These are phyloP conservation scores for Talaromyces trachyspermus DNA, from an alignment of 495 filamentous ascomycete species.

Conservation along the genomic window DNA sequence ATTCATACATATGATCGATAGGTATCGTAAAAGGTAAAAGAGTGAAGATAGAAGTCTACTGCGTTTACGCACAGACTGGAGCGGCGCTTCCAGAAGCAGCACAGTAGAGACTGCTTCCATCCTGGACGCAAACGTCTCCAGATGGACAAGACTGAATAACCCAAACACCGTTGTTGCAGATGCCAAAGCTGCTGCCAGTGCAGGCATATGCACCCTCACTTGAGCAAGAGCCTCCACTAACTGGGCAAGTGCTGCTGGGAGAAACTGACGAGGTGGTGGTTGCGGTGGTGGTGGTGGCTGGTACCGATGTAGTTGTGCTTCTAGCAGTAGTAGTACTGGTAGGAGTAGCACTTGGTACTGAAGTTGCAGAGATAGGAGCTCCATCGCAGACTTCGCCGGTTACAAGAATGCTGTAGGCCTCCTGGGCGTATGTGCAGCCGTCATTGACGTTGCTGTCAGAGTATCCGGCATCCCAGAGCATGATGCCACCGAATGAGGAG, in stretches of 20 bases:
- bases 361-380: no score
- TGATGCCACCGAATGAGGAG: constrained; percentile 42
- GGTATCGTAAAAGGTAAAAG: no score
- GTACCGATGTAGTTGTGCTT: background rate
- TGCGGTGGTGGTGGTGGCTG: background rate
- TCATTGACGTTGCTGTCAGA: constrained; percentile 34
- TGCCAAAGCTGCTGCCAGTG: background rate
- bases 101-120: background rate
- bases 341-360: no score
- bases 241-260: background rate
- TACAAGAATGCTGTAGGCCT: constrained; percentile 24
- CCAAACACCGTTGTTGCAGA: background rate
- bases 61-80: no score
- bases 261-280: background rate
- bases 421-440: constrained; percentile 36
- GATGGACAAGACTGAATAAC: background rate
- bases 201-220: background rate
- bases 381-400: constrained; percentile 1
- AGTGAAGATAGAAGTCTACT: no score
- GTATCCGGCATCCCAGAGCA: constrained; percentile 48
- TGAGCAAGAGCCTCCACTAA: background rate
- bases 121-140: background rate
- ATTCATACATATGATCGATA: no score
- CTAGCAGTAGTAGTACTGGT: no score
- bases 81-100: background rate